Evolutionary conservation across 2,329 filamentous ascomycete genomes (phyloP).

Genomic region (Alternaria consortialis): DNA sequence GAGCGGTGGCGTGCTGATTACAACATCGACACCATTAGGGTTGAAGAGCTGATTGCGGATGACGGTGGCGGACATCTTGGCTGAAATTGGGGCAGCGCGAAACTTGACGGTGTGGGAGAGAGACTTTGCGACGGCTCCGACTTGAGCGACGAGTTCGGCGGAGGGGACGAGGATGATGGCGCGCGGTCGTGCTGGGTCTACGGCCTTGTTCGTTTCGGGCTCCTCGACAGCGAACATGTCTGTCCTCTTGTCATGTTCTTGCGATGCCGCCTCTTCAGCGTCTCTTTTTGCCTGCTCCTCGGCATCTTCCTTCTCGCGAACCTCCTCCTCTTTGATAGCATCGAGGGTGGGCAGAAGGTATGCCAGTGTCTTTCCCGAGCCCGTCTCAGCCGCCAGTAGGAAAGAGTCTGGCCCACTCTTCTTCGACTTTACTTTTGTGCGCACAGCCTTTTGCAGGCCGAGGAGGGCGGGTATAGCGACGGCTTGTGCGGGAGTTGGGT

Average conservation of each 20-base stretch:
- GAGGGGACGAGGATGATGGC: slow-evolving; percentile 91
- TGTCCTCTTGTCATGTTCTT: slow-evolving; percentile 35
- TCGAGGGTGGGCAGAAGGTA: slow-evolving; percentile 88
- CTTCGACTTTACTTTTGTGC: slow-evolving; percentile 38
- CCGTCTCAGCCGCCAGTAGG: slow-evolving; percentile 92
- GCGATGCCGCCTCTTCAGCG: slow-evolving; percentile 58
- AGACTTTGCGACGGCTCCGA: slow-evolving; percentile 80
- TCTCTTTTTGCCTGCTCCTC: slow-evolving; percentile 62
- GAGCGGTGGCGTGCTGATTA: slow-evolving; percentile 89
- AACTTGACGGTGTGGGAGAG: slow-evolving; percentile 89
- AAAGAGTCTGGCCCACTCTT: slow-evolving; percentile 67
- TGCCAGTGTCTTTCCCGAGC: slow-evolving; percentile 94
- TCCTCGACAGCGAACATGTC: slow-evolving; percentile 70
- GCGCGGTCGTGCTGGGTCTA: slow-evolving; percentile 79
- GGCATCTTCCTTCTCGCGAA: slow-evolving; percentile 58
- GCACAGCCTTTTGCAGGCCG: slow-evolving; percentile 59
- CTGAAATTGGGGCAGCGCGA: slow-evolving; percentile 82
- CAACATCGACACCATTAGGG: slow-evolving; percentile 80
- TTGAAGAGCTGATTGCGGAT: slow-evolving; percentile 88
- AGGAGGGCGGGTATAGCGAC: slow-evolving; percentile 86
- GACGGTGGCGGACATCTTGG: slow-evolving; percentile 76
- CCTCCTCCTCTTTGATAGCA: slow-evolving; percentile 77
- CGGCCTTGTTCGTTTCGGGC: slow-evolving; percentile 65
- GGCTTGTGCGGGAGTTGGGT: slow-evolving; percentile 87
- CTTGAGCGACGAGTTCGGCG: slow-evolving; percentile 88